Evolutionary conservation across 2,329 filamentous ascomycete species (phyloP).

Genomic region (Raffaelea deltoideospora): DNA sequence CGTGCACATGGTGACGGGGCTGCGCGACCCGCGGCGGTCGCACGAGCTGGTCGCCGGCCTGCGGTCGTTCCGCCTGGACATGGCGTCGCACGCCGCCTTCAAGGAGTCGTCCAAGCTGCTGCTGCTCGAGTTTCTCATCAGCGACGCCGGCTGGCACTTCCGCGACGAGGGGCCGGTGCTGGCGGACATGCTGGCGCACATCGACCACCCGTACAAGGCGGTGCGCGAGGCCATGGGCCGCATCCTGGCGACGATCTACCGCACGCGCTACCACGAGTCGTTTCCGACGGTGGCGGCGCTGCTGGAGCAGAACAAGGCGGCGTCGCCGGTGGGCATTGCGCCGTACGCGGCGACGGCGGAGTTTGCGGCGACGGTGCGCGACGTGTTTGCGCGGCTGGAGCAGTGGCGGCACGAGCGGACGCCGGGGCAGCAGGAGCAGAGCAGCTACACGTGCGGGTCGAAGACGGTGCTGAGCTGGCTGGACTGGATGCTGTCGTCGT

Average conservation of each 20-base stretch:
- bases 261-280: slow-evolving; percentile 86
- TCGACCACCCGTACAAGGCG: slow-evolving; percentile 96
- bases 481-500: slow-evolving; percentile 75
- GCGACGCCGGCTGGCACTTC: slow-evolving; percentile 92
- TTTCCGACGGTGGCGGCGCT: slow-evolving; percentile 66
- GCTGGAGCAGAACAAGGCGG: slow-evolving; percentile 61
- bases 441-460: slow-evolving; percentile 85
- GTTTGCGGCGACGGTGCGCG: slow-evolving; percentile 54
- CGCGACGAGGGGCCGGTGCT: slow-evolving; percentile 77
- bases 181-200: slow-evolving; percentile 74
- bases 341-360: slow-evolving; percentile 69
- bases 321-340: slow-evolving; percentile 68
- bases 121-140: slow-evolving; percentile 73
- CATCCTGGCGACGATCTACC: slow-evolving; percentile 75
- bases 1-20: slow-evolving; percentile 74
- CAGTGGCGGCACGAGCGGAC: slow-evolving; percentile 73
- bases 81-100: slow-evolving; percentile 92
- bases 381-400: slow-evolving; percentile 68
- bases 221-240: slow-evolving; percentile 90
- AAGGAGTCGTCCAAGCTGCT: slow-evolving; percentile 97
- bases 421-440: slow-evolving; percentile 83
- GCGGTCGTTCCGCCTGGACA: slow-evolving; percentile 75
- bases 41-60: slow-evolving; percentile 78
- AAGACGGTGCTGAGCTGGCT: slow-evolving; percentile 96
- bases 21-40: slow-evolving; percentile 75